Evolutionary conservation across 306 rosid genomes (phyloP), one percentile per base, ranked within the genome.

Genomic region (Malus sieversii): DNA sequence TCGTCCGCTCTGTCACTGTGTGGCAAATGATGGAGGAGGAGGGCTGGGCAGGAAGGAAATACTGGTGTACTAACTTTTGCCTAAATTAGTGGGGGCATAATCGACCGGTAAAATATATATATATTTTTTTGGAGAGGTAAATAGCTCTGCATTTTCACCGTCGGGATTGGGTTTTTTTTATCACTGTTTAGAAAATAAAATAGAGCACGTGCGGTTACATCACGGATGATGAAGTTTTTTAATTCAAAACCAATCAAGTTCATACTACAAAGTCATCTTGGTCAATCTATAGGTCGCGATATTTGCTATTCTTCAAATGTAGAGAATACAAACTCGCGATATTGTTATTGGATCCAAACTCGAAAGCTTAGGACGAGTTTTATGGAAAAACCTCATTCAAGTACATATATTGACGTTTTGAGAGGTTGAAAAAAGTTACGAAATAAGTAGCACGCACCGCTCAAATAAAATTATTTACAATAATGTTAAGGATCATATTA

Each of bases 1-100:
- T 60, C 71, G 75, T 46, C 72, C 60, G 18, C 74, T 81, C 57
- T 65, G 67, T 53, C 81, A 57, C 61, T 58, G 27, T 32, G 80
- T 81, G 77, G 80, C 68, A 72, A 72, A 25, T 35, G 27, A 44
- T 44, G 77, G 70, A 58, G 27, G 81, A 59, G 6, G 14, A 42
- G 46, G 25, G 38, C 35, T 13, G 6, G 70, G 27, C 60, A 63
- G 70, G 78, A 67, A 46, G 73, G 59, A 67, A 76, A 38, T 13
- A 33, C 13, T 8, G 12, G 11, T 15, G 44, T 16, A 3, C 45
- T 52, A 70, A 18, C 6, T 16, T 23, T 25, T 8, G 70, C 46
- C 29, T 35, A 57, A 35, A 57, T 72, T 75, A 64, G 71, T 32
- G 60, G 62, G 29, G 68, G 12, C 38, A 63, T 22, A 33, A 55